These are phyloP conservation scores for Ophioceras dolichostomum DNA, from an alignment of 2,329 filamentous ascomycete species.

Conservation along the genomic window DNA sequence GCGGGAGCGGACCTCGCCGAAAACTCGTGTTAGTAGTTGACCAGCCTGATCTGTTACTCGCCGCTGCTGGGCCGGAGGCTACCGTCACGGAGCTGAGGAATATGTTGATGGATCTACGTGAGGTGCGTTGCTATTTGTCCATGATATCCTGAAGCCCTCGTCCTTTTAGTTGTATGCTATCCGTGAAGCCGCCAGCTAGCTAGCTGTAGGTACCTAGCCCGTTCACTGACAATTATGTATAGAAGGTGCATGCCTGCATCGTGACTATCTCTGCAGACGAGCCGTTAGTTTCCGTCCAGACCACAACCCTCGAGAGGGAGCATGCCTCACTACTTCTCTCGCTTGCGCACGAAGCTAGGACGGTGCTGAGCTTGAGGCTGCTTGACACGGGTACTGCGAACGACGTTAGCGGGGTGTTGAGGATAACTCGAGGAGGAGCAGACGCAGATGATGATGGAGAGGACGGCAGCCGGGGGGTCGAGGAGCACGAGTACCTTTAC, in stretches of 20 bases:
- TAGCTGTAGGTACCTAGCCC: not conserved
- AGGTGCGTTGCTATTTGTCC: too few relatives aligned
- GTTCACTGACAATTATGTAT: too few relatives aligned
- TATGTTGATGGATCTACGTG: conserved; percentile 45
- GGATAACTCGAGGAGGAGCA: conserved; percentile 50
- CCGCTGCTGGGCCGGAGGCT: conserved; percentile 33
- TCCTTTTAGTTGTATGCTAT: too few relatives aligned
- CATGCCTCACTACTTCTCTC: conserved; percentile 60
- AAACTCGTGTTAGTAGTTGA: conserved; percentile 52
- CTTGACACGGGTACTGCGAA: conserved; percentile 80
- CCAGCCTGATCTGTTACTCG: conserved; percentile 52
- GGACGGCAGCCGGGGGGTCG: conserved; percentile 15
- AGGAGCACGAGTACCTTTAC: conserved; percentile 68
- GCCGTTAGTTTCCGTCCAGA: conserved; percentile 50
- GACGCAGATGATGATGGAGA: not conserved
- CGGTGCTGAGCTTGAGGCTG: conserved; percentile 58
- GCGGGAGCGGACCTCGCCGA: conserved; percentile 5
- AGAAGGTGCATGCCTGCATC: conserved; percentile 54
- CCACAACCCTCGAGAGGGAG: conserved; percentile 55
- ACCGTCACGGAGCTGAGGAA: conserved; percentile 32
- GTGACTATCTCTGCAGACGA: conserved; percentile 61
- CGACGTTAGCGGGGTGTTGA: conserved; percentile 81
- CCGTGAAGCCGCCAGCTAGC: not conserved
- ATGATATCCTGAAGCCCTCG: too few relatives aligned
- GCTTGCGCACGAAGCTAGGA: conserved; percentile 62